Conservation (phyloP, 2,329 filamentous ascomycete genomes). For the Gyromitra esculenta region DNA sequence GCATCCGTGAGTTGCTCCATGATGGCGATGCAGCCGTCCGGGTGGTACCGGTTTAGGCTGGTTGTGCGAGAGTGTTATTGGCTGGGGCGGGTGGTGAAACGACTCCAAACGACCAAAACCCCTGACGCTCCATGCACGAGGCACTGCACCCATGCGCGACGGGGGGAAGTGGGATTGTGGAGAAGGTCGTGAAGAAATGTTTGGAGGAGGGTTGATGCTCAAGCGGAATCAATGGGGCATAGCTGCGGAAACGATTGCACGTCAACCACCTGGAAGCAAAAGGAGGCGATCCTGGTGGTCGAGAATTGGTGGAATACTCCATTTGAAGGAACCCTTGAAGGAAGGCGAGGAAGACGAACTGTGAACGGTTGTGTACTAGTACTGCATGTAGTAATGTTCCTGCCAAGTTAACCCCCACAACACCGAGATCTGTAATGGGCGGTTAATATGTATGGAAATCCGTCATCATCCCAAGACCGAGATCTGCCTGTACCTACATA, state of each 20-base stretch:
- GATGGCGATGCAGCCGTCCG: conserved; percentile 18
- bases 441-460: conserved; percentile 39
- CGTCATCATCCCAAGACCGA: conserved; percentile 37
- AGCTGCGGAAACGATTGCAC: conserved; percentile 1
- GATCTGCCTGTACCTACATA: conserved; percentile 19
- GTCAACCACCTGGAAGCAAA: conserved; percentile 3
- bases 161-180: not conserved
- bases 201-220: not conserved
- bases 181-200: conserved; percentile 11
- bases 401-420: conserved; percentile 28
- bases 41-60: conserved; percentile 32
- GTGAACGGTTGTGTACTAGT: conserved; percentile 1
- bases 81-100: conserved; percentile 42
- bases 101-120: conserved; percentile 39
- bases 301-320: not conserved
- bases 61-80: conserved; percentile 21
- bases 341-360: not conserved
- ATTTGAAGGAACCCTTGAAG: not conserved
- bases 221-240: not conserved
- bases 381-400: not conserved
- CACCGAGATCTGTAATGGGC: conserved; percentile 24
- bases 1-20: conserved; percentile 5
- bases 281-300: not conserved
- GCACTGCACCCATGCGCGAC: not conserved
- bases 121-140: conserved; percentile 42